Evolutionary conservation across 1,284 basidiomycete genomes (phyloP), one percentile per base, ranked within the genome.

Genomic region (Tilletiopsis washingtonensis): DNA sequence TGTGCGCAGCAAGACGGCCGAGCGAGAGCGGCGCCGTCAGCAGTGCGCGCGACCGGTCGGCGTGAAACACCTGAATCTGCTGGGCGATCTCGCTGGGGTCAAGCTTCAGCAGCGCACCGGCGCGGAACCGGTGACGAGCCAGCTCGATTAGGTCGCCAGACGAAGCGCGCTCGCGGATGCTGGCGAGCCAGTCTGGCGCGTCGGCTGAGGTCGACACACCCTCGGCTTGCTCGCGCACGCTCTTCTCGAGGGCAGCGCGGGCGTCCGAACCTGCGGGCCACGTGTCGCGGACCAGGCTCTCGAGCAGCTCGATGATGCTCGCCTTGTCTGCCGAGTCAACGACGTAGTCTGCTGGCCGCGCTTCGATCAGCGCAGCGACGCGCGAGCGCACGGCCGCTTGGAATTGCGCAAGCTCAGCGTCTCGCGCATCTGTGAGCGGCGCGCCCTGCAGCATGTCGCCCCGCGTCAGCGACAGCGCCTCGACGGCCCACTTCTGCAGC

Each of bases 31-130:
- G 5, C 1, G 53, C 51, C 12, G 56, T 21, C 34, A 54, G 24
- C 20, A 61, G 47, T 7, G 49, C 44, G 29, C 47, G 39, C 19
- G 69, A 49, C 4, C 58, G 54, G 19, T 63, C 54, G 11, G 57
- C 56, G 32, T 70, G 67, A 50, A 62, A 73, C 20, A 53, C 44
- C 27, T 69, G 67, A 32, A 73, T 68, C 51, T 73, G 70, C 38
- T 60, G 58, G 3, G 68, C 70, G n/a, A 73, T 50, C 46, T 73
- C 70, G 19, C 51, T 27, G 0, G 69, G 62, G 21, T 71, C 69
- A 12, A 67, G 51, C 2, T 39, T 47, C 7, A 73, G 51, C 27
- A 72, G 43, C 2, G 58, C 43, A 0, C 32, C 40, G 7, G 32
- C 7, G 23, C 36, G 11, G 1, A 47, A 29, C 15, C 29, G 12